Percentiles rank a stretch among this genome's conserved stretches.
These are phyloP conservation scores for Monosporozyma aerobia DNA, from an alignment of 805 yeast genomes.

Conservation along the genomic window DNA sequence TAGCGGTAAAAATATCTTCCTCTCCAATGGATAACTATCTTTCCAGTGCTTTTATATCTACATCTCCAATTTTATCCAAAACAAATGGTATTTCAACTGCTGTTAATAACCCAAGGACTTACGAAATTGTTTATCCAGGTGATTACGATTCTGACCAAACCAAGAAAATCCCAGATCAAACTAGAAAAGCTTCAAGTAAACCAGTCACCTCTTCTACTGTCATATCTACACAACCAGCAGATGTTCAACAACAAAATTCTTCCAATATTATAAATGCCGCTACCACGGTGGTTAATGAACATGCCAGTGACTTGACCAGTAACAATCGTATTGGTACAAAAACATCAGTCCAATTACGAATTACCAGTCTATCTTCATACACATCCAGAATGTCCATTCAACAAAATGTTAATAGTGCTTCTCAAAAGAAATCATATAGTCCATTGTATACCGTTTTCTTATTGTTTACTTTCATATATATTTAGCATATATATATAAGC, in stretches of 20 bases:
- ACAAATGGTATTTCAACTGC: no score
- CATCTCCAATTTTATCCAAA: no score
- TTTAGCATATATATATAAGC: not conserved
- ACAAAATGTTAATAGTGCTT: not conserved
- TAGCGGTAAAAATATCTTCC: no score
- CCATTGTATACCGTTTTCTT: not conserved
- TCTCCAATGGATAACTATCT: no score
- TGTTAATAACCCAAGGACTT: no score
- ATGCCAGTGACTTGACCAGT: not conserved
- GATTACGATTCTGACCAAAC: not conserved
- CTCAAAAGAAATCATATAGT: not conserved
- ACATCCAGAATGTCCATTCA: not conserved
- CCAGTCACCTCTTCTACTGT: not conserved
- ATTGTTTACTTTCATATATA: not conserved
- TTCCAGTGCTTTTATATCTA: no score
- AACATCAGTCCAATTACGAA: not conserved
- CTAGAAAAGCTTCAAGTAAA: not conserved
- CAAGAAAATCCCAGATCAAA: not conserved
- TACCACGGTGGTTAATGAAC: constrained; percentile 48
- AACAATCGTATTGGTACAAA: not conserved
- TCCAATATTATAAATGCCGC: constrained; percentile 46
- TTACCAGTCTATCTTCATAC: not conserved
- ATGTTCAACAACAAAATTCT: not conserved
- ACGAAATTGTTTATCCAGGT: no score
- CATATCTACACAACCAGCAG: not conserved